Evolutionary conservation across 1,284 basidiomycete genomes (phyloP), one percentile per base, ranked within the genome.

Genomic region (Malassezia restricta): DNA sequence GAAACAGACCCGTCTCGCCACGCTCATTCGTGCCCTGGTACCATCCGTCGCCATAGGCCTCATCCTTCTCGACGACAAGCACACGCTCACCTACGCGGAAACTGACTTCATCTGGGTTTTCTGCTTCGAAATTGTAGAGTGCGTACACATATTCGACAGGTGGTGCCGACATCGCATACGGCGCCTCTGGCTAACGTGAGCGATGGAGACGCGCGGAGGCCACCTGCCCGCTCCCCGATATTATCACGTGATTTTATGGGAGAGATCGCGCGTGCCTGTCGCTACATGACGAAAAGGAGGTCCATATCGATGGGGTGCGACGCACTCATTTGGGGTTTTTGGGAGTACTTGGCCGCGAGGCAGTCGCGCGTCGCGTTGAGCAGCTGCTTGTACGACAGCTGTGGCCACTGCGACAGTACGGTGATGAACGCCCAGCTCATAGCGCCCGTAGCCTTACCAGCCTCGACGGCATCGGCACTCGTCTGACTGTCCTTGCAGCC

Each of bases 41-140:
- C 92, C 92, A 98, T n/a, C 92, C 92, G 74, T 98, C 92, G 39
- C 82, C 82, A 72, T 89, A 98, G 53, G 83, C 77, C 60, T 98
- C 92, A 74, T 98, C 92, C 76, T 82, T 86, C 77, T 98, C 91
- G 39, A 95, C 61, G 40, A 98, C 82, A 66, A 86, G 81, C 66
- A 98, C 89, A 58, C 81, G 79, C 63, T 96, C 88, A 7, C 90
- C 91, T 3, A 83, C 83, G 53, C 77, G 79, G 74, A 98, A 95
- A 4, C 83, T 74, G 46, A 96, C 81, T 75, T 98, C 92, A 76
- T 98, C 92, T 47, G 87, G 85, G 73, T 95, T 83, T 75, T 98
- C 90, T 8, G 91, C 90, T 14, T 77, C 67, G 66, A 95, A 95
- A 69, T 86, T 83, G 73, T 90, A 86, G 27, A 87, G 76, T 1